phyloP scores from a whole-genome alignment of 441 rosid genomes.

The Eruca vesicaria region DNA sequence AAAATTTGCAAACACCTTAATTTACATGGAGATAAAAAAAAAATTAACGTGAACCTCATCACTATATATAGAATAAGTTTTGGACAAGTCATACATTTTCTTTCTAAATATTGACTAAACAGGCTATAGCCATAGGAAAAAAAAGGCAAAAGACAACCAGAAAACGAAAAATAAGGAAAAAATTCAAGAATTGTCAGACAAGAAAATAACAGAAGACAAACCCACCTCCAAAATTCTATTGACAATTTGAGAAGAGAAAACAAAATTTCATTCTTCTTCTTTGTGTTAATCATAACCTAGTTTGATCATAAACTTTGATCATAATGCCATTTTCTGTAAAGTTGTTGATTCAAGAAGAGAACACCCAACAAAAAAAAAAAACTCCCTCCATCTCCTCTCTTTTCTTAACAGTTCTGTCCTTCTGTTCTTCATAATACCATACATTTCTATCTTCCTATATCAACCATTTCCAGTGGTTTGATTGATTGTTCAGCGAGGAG shows the following conservation, averaged over 20 bases:
- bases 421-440: not conserved
- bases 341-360: slow-evolving; percentile 21
- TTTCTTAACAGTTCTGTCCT: not conserved
- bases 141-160: not conserved
- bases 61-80: slow-evolving; percentile 26
- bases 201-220: not conserved
- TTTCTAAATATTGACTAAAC: slow-evolving; percentile 29
- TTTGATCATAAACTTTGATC: not conserved
- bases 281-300: not conserved
- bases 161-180: not conserved
- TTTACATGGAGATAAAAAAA: not conserved
- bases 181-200: not conserved
- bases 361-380: not conserved
- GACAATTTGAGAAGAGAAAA: not conserved
- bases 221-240: not conserved
- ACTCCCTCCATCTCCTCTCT: not conserved
- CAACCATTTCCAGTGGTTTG: slow-evolving; percentile 1
- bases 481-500: not conserved
- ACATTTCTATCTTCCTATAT: not conserved
- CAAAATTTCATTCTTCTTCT: not conserved
- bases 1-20: not conserved
- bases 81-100: slow-evolving; percentile 17
- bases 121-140: slow-evolving; percentile 1
- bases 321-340: slow-evolving; percentile 10
- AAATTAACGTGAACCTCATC: not conserved